Percentiles rank a stretch among this genome's conserved stretches.
Evolutionary conservation across 306 rosid genomes (phyloP).

Genomic region (Castanopsis chinensis): DNA sequence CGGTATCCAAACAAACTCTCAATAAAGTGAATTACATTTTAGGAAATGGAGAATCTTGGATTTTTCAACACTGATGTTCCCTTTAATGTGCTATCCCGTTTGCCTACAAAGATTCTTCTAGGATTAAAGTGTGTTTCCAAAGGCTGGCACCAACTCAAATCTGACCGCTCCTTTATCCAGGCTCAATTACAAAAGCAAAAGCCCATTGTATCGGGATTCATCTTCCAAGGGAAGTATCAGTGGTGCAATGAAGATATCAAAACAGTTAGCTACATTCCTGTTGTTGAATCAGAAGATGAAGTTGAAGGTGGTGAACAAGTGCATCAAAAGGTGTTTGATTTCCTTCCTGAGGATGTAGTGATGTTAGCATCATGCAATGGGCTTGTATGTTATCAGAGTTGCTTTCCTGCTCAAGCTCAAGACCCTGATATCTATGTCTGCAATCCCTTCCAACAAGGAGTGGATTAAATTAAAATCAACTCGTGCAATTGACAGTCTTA

Average conservation of each 20-base stretch:
- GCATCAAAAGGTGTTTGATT: slow-evolving; percentile 24
- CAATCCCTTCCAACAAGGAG: slow-evolving; percentile 48
- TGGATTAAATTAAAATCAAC: slow-evolving; percentile 34
- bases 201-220: slow-evolving; percentile 38
- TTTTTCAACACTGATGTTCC: slow-evolving; percentile 24
- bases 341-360: slow-evolving; percentile 57
- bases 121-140: slow-evolving; percentile 39
- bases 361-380: slow-evolving; percentile 50
- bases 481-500: not conserved
- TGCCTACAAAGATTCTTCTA: slow-evolving; percentile 36
- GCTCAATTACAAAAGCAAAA: slow-evolving; percentile 31
- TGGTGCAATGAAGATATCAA: slow-evolving; percentile 35
- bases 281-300: slow-evolving; percentile 1
- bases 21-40: not conserved
- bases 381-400: slow-evolving; percentile 25
- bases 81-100: slow-evolving; percentile 36
- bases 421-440: slow-evolving; percentile 48
- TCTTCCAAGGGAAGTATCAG: slow-evolving; percentile 41
- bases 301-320: not conserved
- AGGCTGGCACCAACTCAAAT: slow-evolving; percentile 42
- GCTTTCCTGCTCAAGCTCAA: slow-evolving; percentile 22
- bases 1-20: no score
- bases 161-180: slow-evolving; percentile 36
- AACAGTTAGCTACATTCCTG: slow-evolving; percentile 33
- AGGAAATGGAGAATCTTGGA: slow-evolving; percentile 29